Conservation (phyloP, 2,329 filamentous ascomycete genomes). For the Penicillium sp. region DNA sequence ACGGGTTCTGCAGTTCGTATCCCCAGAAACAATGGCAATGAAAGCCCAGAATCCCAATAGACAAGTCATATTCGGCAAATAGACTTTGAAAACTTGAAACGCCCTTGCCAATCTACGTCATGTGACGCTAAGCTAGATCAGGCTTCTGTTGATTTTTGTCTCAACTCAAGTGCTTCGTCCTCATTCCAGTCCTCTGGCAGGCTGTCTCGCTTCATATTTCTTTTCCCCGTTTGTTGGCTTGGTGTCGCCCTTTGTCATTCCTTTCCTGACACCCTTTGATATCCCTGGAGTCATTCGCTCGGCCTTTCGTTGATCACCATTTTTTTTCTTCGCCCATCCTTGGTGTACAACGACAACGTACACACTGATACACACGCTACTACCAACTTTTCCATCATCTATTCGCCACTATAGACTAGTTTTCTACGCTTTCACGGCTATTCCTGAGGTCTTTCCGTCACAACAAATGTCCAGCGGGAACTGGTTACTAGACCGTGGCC, state of each 20-base stretch:
- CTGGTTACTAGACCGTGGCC: constrained; percentile 40
- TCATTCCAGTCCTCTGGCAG: constrained; percentile 19
- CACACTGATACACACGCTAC: not conserved
- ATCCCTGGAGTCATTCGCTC: not conserved
- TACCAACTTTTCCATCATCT: not conserved
- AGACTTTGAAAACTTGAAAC: not conserved
- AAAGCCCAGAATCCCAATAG: not conserved
- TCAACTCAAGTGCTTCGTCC: constrained; percentile 6
- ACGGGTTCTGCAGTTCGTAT: not conserved
- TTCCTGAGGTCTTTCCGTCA: not conserved
- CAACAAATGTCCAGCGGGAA: constrained; percentile 44
- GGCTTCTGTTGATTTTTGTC: constrained; percentile 20
- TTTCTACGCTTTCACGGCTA: not conserved
- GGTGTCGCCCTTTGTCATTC: not conserved
- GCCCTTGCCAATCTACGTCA: constrained; percentile 18
- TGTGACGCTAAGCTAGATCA: constrained; percentile 15
- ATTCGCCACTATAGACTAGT: not conserved
- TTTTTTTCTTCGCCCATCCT: not conserved
- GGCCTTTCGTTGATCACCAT: constrained; percentile 1
- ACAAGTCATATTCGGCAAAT: not conserved
- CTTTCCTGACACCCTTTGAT: not conserved
- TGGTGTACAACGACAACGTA: not conserved
- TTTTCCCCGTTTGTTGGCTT: not conserved
- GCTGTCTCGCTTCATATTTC: constrained; percentile 4
- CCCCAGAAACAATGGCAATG: not conserved